phyloP scores from a whole-genome alignment of 345 rosid species.

The Citrus maxima region DNA sequence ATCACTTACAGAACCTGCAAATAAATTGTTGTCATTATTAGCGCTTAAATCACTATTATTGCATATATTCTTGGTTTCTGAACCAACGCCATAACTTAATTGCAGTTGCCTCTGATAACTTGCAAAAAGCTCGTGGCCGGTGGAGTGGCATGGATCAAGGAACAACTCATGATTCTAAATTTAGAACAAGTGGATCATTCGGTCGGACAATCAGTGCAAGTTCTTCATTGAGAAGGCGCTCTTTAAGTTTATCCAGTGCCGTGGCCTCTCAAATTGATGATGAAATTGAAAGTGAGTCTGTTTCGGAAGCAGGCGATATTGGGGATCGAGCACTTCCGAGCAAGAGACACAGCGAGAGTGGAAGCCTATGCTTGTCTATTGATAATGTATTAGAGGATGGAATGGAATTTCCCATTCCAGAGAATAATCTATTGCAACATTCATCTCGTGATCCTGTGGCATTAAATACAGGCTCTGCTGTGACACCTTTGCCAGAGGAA shows the following conservation, averaged over 20 bases:
- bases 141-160: conserved; percentile 43
- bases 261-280: conserved; percentile 32
- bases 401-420: conserved; percentile 22
- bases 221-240: conserved; percentile 49
- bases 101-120: not conserved
- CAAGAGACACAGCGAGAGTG: conserved; percentile 36
- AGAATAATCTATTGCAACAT: conserved; percentile 20
- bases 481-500: conserved; percentile 40
- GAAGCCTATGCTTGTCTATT: conserved; percentile 41
- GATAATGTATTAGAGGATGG: conserved; percentile 42
- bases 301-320: conserved; percentile 87
- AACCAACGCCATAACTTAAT: not conserved
- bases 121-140: not conserved
- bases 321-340: conserved; percentile 74
- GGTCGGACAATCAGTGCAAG: conserved; percentile 41
- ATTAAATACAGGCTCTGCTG: conserved; percentile 24
- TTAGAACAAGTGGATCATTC: conserved; percentile 27
- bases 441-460: conserved; percentile 27
- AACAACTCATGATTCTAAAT: conserved; percentile 12
- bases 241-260: conserved; percentile 39
- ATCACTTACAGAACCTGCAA: not conserved
- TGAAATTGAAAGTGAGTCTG: conserved; percentile 53
- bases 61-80: not conserved
- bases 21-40: not conserved
- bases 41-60: not conserved